Evolutionary conservation across 495 filamentous ascomycete species (phyloP), one percentile per base, ranked within the genome.

Genomic region (Zalerion maritima): DNA sequence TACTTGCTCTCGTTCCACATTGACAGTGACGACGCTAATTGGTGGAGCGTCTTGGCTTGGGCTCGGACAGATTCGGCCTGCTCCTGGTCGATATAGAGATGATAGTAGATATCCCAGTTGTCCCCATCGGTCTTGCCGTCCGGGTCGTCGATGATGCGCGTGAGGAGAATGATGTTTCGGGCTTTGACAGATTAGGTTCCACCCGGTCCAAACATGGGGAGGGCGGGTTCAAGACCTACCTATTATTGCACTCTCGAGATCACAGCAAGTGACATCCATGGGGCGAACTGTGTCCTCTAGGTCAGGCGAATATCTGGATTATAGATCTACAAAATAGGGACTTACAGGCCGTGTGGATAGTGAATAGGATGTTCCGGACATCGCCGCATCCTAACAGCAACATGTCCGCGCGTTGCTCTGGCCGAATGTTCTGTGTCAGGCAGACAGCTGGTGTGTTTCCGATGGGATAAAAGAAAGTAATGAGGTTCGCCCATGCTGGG

Each of bases 311-410:
- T n/a, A n/a, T n/a, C n/a, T n/a, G n/a, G n/a, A n/a, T 1, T 12
- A 13, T 14, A 4, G 14, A 2, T 2, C 24, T 34, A n/a, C n/a
- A n/a, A n/a, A n/a, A n/a, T n/a, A n/a, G n/a, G n/a, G n/a, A n/a
- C 16, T 52, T 41, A 10, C 18, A 36, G n/a, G n/a, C n/a, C n/a
- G n/a, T n/a, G 31, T 47, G 28, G 1, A 18, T 11, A 1, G 50
- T 54, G 28, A 50, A 54, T 2, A 54, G 28, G 17, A 52, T 50
- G 22, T 43, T 52, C 4, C 43, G 39, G 20, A 48, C n/a, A 29
- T 52, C 48, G 15, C 48, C 48, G 17, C 46, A 52, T 6, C 43
- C 48, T 1, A 54, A 41, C 10, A 52, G 48, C 18, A 54, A 38
- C 5, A 54, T 44, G 26, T 46, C 38, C 8, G 41, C 46, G 8